Evolutionary conservation across 495 filamentous ascomycete genomes (phyloP), one percentile per base, ranked within the genome.

Genomic region (Neurospora sp.): DNA sequence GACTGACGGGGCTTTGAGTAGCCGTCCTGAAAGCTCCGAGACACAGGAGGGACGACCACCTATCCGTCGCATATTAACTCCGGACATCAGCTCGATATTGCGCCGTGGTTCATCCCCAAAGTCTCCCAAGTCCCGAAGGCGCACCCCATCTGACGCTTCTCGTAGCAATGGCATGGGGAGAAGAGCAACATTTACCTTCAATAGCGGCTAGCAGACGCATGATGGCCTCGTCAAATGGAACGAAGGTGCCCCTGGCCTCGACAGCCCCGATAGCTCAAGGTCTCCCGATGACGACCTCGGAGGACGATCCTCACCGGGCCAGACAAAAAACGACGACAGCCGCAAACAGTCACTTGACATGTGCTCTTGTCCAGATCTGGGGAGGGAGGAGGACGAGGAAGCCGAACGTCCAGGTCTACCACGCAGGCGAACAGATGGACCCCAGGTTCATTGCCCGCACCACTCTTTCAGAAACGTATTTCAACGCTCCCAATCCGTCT

Each of bases 401-500:
- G 54, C 6, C 12, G 23, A 62, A 35, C 54, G 54, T 23, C 54
- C 54, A 62, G 54, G 2, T 27, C 12, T 62, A 62, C 54, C 23
- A 18, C 54, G 54, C 11, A 27, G 54, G 27, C 54, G 54, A 62
- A 62, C 54, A 62, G 54, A 62, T 1, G 54, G 54, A 2, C 12
- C 23, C 6, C 14, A 62, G 1, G 54, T 62, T 35, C 54, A 16
- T 3, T 62, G 54, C 14, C 23, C 54, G 27, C 54, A 62, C 12
- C 27, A 62, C 35, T 7, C 54, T 7, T 27, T 31, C 14, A 62
- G 14, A 18, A 8, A 16, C 6, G 12, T 35, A 38, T 54, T 73
- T 14, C 72, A 59, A 20, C 62, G 77, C 23, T 78, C 77, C 3
- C 74, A 76, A 39, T 76, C 76, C n/a, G 46, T 75, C 10, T 75